Base-by-base conservation (phyloP, 257 asterid genomes). In the Fraxinus pennsylvanica region DNA sequence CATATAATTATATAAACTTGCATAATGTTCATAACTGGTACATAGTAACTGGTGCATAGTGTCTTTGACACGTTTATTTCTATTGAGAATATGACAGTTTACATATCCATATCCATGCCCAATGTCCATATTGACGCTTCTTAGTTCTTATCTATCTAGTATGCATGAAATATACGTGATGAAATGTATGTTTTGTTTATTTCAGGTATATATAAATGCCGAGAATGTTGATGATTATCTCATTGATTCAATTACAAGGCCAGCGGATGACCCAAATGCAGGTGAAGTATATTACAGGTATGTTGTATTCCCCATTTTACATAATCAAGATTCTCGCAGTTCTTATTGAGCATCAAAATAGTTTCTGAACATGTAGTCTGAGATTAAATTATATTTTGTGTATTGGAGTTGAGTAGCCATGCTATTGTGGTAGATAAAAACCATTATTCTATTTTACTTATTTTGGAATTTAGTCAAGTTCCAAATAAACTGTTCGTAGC, bases 261-360 rank as follows among this genome's bases (percentile, higher is more conserved):
- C 99, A 25, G 92, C 99, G 27, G 88, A 87, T 76, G 99, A 94
- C 76, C 98, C 97, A 41, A 88, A 94, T 82, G 96, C 99, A 17
- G 92, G 96, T 33, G 98, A 94, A 88, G 99, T 94, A 79, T 94
- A 94, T 81, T 94, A 88, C 87, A 90, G 98, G 98, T 92, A 87
- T 21, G 14, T 15, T 27, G 35, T 29, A 15, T 73, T 15, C 39
- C 39, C 17, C 21, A 72, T 22, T 25, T 10, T 3, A 19, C 35
- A 22, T 30, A 6, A 14, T 59, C 6, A 54, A 27, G 73, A 22
- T 47, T 47, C 59, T 47, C n/a, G 2, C 59, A 3, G n/a, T 15
- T 47, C 59, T 14, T 15, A 4, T 14, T 0, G 59, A 15, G 21
- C 21, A 47, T n/a, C 21, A 47, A 47, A 47, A 47, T 47, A 47